Evolutionary conservation across 352 stramenopile genomes (phyloP), one percentile per base, ranked within the genome.

Genomic region (Phytophthora ramorum): DNA sequence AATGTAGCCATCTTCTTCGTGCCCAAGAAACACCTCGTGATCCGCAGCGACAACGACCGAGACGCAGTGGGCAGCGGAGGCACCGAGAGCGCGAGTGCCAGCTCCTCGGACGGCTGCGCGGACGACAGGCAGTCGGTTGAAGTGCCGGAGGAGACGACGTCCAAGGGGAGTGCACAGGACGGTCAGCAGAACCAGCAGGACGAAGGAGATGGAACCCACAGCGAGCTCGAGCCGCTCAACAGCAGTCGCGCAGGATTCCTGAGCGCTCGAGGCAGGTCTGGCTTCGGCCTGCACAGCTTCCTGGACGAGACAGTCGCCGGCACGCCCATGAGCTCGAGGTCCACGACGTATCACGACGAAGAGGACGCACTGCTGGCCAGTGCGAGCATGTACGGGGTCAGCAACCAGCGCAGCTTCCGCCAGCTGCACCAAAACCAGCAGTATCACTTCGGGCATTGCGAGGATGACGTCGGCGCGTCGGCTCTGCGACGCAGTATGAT

Each of bases 1-100:
- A 91, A 90, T 63, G 61, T 90, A 10, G 83, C 77, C 12, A 81
- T 95, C 56, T 93, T 93, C 60, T 93, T 93, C 57, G 81, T 95
- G 46, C 85, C 87, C 4, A 84, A 81, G 58, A 89, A 90, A 67
- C 82, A 95, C 54, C 45, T 95, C 8, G 46, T 88, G 13, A 92
- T 94, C 61, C 84, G 84, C 26, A 90, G 69, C 54, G 83, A 90
- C 20, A 62, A 64, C 22, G 73, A 85, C 22, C 38, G 54, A 58
- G 48, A 66, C 1, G 37, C 41, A 2, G 49, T 66, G 20, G 62
- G 44, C 16, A 89, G 75, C 55, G 69, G 73, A 17, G 58, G 70
- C 1, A 83, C 75, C 0, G 73, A 78, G 16, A 84, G 75, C 51
- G 78, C 73, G 10, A 82, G 69, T 47, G 74, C 58, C 26, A 83